Evolutionary conservation across 371 early-diverging fungal genomes (phyloP).

Genomic region (Lichtheimia corymbifera): DNA sequence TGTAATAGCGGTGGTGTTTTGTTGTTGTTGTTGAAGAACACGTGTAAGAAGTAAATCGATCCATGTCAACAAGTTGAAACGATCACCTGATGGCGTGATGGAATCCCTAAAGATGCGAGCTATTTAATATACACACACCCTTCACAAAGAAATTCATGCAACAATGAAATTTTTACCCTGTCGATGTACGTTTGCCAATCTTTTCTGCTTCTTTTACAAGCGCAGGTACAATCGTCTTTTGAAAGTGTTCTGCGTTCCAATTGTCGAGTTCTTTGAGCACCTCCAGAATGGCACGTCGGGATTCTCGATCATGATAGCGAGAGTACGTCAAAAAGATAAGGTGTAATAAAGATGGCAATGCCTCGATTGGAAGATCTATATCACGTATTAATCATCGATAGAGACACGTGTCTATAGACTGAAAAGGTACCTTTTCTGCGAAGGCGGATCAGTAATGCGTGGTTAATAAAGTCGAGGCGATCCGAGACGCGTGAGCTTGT

Average conservation of each 20-base stretch:
- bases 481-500: slow-evolving; percentile 54
- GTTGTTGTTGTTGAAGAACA: slow-evolving; percentile 29
- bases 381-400: slow-evolving; percentile 19
- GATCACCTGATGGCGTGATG: slow-evolving; percentile 53
- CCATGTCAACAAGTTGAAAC: slow-evolving; percentile 66
- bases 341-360: slow-evolving; percentile 54
- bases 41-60: slow-evolving; percentile 48
- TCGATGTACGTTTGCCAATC: slow-evolving; percentile 46
- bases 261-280: slow-evolving; percentile 59
- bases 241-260: slow-evolving; percentile 61
- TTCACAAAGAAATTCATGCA: background rate
- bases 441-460: slow-evolving; percentile 57
- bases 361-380: slow-evolving; percentile 60
- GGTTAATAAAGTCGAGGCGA: slow-evolving; percentile 57
- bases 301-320: slow-evolving; percentile 65
- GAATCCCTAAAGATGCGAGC: slow-evolving; percentile 30
- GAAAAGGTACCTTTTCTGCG: slow-evolving; percentile 55
- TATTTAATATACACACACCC: slow-evolving; percentile 4
- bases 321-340: slow-evolving; percentile 60
- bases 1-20: slow-evolving; percentile 27
- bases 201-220: slow-evolving; percentile 57
- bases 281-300: slow-evolving; percentile 60
- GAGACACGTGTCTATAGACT: slow-evolving; percentile 49
- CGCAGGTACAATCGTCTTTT: slow-evolving; percentile 55
- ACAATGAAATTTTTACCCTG: slow-evolving; percentile 37